Conservation (phyloP, 371 early-diverging fungal species). For the Circinella minor region DNA sequence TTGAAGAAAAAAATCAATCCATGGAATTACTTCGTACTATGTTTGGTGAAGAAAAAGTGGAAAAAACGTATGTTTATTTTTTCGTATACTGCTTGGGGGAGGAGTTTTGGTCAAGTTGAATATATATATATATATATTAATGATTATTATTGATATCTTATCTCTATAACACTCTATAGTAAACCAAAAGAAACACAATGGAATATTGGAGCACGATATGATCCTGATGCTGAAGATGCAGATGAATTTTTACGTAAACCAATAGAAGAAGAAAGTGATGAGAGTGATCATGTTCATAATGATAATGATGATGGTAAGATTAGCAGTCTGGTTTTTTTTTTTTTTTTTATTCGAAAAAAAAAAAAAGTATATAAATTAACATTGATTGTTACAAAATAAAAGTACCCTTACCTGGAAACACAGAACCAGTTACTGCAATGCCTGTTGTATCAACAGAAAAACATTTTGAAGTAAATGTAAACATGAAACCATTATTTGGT, state of each 20-base stretch:
- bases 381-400: background rate
- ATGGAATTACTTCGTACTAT: constrained; percentile 60
- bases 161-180: background rate
- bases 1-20: constrained; percentile 48
- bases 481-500: constrained; percentile 65
- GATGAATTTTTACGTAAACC: constrained; percentile 24
- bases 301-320: constrained; percentile 19
- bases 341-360: too few species aligned
- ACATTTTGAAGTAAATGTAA: constrained; percentile 55
- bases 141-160: background rate
- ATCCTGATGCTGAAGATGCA: constrained; percentile 59
- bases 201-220: constrained; percentile 46
- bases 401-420: constrained; percentile 21
- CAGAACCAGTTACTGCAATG: constrained; percentile 28
- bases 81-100: background rate
- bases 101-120: too few species aligned
- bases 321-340: too few species aligned
- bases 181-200: constrained; percentile 14
- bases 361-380: background rate
- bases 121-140: too few species aligned
- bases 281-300: constrained; percentile 19
- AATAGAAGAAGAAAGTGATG: background rate
- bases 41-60: constrained; percentile 57
- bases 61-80: constrained; percentile 31
- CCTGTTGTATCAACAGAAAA: constrained; percentile 35